These are phyloP conservation scores for Dalbergia oliveri DNA, from an alignment of 306 rosid genomes.

Conservation along the genomic window DNA sequence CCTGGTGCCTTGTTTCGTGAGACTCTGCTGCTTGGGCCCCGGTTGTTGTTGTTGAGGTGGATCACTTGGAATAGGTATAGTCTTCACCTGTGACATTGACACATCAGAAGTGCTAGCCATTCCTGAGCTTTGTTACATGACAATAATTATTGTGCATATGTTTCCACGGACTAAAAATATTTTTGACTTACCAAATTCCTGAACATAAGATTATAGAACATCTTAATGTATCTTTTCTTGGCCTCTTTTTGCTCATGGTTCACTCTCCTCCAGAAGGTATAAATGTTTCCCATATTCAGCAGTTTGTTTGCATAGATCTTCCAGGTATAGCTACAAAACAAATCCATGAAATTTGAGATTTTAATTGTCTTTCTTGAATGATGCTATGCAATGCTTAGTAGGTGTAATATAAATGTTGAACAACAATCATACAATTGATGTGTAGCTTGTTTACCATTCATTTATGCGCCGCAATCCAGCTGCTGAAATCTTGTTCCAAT, in stretches of 20 bases:
- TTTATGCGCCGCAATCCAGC: slow-evolving; percentile 77
- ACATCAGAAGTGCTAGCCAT: slow-evolving; percentile 33
- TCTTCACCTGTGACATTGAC: slow-evolving; percentile 63
- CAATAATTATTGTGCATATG: not conserved
- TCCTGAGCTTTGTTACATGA: not conserved
- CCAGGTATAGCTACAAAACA: slow-evolving; percentile 83
- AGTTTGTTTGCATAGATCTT: slow-evolving; percentile 85
- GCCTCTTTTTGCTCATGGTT: slow-evolving; percentile 75
- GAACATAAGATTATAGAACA: slow-evolving; percentile 76
- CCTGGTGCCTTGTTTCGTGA: slow-evolving; percentile 55
- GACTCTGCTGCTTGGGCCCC: slow-evolving; percentile 47
- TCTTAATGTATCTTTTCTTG: slow-evolving; percentile 76
- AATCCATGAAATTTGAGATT: slow-evolving; percentile 1
- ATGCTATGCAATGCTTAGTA: not conserved
- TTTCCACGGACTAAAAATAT: not conserved
- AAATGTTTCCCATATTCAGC: slow-evolving; percentile 76
- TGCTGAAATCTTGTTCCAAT: slow-evolving; percentile 66
- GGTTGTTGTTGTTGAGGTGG: slow-evolving; percentile 57
- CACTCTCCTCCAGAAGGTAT: slow-evolving; percentile 77
- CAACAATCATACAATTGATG: not conserved
- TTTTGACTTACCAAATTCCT: slow-evolving; percentile 66
- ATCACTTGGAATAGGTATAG: slow-evolving; percentile 60
- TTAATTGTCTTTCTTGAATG: not conserved
- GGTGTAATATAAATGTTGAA: not conserved
- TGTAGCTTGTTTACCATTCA: slow-evolving; percentile 66